Evolutionary conservation across 2,329 filamentous ascomycete genomes (phyloP).

Genomic region (Aspergillus unguis): DNA sequence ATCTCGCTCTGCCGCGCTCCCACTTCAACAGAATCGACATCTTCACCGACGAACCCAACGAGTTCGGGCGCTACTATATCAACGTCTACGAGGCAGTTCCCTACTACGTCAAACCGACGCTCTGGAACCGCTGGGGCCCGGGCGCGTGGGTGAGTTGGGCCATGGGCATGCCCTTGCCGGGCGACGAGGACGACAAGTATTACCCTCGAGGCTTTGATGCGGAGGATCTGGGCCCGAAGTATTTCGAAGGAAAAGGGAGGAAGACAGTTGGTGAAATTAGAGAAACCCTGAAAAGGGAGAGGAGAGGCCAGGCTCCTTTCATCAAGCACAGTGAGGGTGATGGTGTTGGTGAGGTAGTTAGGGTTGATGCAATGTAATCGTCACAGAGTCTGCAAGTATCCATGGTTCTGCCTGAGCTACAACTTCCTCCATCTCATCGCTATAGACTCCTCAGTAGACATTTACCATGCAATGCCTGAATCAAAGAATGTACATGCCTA

Average conservation of each 20-base stretch:
- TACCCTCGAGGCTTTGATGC: slow-evolving; percentile 49
- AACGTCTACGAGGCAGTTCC: slow-evolving; percentile 58
- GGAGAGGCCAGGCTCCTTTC: slow-evolving; percentile 35
- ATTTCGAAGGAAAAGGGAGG: slow-evolving; percentile 50
- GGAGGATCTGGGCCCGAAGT: slow-evolving; percentile 60
- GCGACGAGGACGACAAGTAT: slow-evolving; percentile 47
- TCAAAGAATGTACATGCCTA: slow-evolving; percentile 25
- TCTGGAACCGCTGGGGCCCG: slow-evolving; percentile 62
- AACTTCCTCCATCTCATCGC: neutral
- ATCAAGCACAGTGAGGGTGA: neutral
- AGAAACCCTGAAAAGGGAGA: slow-evolving; percentile 44
- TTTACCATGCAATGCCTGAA: too few species aligned
- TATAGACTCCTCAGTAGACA: neutral
- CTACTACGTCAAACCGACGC: slow-evolving; percentile 59
- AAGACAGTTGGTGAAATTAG: slow-evolving; percentile 25
- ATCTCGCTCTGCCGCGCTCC: slow-evolving; percentile 59
- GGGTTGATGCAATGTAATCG: too few species aligned
- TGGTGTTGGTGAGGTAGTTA: neutral
- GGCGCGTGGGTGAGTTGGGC: slow-evolving; percentile 32
- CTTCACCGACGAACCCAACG: slow-evolving; percentile 50
- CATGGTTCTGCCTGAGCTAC: slow-evolving; percentile 1
- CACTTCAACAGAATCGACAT: slow-evolving; percentile 37
- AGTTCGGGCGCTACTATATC: slow-evolving; percentile 53
- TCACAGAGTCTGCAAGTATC: neutral
- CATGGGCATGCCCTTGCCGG: slow-evolving; percentile 47